Evolutionary conservation across 495 filamentous ascomycete species (phyloP).

Genomic region (Ramalina peruviana): DNA sequence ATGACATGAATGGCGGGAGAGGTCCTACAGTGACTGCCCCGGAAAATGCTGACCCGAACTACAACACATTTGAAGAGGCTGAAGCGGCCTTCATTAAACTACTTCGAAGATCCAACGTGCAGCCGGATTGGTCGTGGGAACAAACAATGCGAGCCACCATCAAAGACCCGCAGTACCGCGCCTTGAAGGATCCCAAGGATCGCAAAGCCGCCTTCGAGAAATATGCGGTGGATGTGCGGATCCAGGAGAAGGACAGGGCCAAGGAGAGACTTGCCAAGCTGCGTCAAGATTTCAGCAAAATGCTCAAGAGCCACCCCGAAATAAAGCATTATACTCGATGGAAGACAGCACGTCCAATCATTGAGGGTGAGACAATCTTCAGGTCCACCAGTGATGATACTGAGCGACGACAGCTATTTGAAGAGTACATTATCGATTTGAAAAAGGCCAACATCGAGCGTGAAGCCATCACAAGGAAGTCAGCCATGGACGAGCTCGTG

Average conservation of each 20-base stretch:
- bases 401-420: constrained; percentile 84
- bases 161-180: constrained; percentile 86
- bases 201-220: constrained; percentile 90
- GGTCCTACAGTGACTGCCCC: constrained; percentile 48
- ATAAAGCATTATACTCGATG: constrained; percentile 96
- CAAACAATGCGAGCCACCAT: constrained; percentile 79
- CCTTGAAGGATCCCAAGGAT: constrained; percentile 86
- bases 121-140: constrained; percentile 87
- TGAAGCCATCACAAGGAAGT: constrained; percentile 56
- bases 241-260: constrained; percentile 88
- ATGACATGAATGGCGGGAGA: constrained; percentile 42
- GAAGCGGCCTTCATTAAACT: constrained; percentile 90
- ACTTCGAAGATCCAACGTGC: constrained; percentile 68
- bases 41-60: constrained; percentile 61
- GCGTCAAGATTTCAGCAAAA: constrained; percentile 84
- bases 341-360: constrained; percentile 90
- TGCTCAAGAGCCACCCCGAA: constrained; percentile 93
- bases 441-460: constrained; percentile 63
- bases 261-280: constrained; percentile 91
- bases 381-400: constrained; percentile 76
- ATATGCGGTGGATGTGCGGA: constrained; percentile 77
- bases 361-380: constrained; percentile 92
- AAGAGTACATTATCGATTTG: constrained; percentile 80
- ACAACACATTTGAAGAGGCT: constrained; percentile 74
- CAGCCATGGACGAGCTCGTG: constrained; percentile 74